Conservation (phyloP, 1,284 basidiomycete genomes). For the Marasmius oreades region DNA sequence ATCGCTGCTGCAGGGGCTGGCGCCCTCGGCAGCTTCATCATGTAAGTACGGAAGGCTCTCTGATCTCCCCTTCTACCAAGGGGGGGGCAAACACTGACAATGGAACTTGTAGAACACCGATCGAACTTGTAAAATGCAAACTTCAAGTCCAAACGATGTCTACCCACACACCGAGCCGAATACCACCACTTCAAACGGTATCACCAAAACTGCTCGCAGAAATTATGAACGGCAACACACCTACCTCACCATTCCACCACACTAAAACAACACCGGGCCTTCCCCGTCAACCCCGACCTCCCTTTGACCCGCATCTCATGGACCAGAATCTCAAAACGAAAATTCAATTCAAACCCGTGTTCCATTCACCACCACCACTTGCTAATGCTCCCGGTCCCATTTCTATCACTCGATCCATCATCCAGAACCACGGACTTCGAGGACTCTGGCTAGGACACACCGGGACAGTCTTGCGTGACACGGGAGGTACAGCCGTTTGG, state of each 20-base stretch:
- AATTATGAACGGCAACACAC: constrained; percentile 19
- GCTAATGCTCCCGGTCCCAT: constrained; percentile 60
- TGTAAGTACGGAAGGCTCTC: constrained; percentile 36
- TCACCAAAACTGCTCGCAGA: constrained; percentile 18
- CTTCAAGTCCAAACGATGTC: constrained; percentile 87
- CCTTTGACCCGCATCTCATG: neutral
- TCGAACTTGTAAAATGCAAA: constrained; percentile 91
- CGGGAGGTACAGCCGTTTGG: constrained; percentile 86
- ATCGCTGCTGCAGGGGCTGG: constrained; percentile 81
- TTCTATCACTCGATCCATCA: constrained; percentile 58
- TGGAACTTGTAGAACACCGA: constrained; percentile 88
- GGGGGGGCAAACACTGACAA: too few species aligned
- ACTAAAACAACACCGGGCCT: constrained; percentile 21
- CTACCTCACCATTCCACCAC: constrained; percentile 13
- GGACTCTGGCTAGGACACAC: constrained; percentile 89
- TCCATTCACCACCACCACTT: constrained; percentile 18
- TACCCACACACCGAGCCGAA: constrained; percentile 15
- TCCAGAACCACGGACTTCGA: constrained; percentile 64
- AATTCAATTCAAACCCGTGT: neutral
- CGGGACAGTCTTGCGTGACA: constrained; percentile 84
- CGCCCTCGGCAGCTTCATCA: constrained; percentile 76
- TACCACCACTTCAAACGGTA: constrained; percentile 17
- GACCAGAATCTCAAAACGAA: neutral
- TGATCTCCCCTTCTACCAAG: too few species aligned
- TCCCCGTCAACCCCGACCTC: constrained; percentile 10